phyloP scores from a whole-genome alignment of 768 basidiomycete genomes.

The Lactarius pseudohatsudake region DNA sequence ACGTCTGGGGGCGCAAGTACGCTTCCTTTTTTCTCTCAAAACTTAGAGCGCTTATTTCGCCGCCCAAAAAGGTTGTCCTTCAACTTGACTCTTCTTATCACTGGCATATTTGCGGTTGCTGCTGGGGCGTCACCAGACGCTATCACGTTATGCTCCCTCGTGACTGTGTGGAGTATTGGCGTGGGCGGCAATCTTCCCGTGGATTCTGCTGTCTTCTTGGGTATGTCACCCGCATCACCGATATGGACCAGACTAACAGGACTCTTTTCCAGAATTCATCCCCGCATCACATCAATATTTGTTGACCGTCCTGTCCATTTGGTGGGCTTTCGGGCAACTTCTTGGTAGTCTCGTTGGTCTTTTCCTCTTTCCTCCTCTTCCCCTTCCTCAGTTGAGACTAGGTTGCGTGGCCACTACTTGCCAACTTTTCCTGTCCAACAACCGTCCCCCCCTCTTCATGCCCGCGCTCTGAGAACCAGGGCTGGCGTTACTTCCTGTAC shows the following conservation, averaged over 20 bases:
- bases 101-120: conserved; percentile 62
- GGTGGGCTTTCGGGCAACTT: conserved; percentile 80
- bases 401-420: conserved; percentile 73
- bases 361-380: neutral
- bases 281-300: conserved; percentile 75
- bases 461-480: conserved; percentile 54
- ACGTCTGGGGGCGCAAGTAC: conserved; percentile 70
- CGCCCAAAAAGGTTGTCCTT: conserved; percentile 52
- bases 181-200: conserved; percentile 76
- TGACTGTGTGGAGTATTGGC: conserved; percentile 62
- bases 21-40: conserved; percentile 3
- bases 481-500: conserved; percentile 78
- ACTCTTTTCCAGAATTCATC: conserved; percentile 54
- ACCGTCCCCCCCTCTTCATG: conserved; percentile 38
- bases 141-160: conserved; percentile 50
- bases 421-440: conserved; percentile 60
- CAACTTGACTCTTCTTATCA: conserved; percentile 68
- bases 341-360: conserved; percentile 47
- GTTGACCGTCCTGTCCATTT: conserved; percentile 70
- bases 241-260: no score
- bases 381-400: conserved; percentile 30
- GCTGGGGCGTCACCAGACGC: conserved; percentile 60
- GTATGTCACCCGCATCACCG: conserved; percentile 36
- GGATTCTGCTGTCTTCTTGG: conserved; percentile 74
- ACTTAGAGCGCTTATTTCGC: neutral